phyloP scores from a whole-genome alignment of 352 stramenopile species.

The Pythium folliculosum region DNA sequence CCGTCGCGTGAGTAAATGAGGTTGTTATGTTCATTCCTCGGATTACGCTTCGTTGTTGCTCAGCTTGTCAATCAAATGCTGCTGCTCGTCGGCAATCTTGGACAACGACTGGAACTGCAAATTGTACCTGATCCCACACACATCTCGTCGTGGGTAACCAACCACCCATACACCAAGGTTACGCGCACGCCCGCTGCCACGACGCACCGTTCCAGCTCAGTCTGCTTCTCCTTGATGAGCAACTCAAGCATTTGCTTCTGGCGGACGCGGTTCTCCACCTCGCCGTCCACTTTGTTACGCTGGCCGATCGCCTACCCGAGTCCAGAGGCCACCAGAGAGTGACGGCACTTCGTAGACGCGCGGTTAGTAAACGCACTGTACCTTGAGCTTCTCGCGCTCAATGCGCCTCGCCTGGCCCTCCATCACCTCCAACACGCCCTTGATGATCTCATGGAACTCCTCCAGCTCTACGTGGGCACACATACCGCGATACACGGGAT shows the following conservation, averaged over 20 bases:
- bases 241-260: constrained; percentile 82
- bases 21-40: background rate
- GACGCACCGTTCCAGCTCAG: constrained; percentile 68
- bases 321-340: too few relatives aligned
- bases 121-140: constrained; percentile 47
- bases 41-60: constrained; percentile 82
- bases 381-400: constrained; percentile 83
- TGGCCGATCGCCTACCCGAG: constrained; percentile 75
- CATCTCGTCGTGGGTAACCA: too few relatives aligned
- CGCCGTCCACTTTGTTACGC: constrained; percentile 77
- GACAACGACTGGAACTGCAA: constrained; percentile 75
- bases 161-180: background rate
- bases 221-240: constrained; percentile 83
- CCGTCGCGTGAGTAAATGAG: background rate
- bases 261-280: constrained; percentile 81
- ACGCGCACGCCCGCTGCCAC: background rate
- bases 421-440: constrained; percentile 78
- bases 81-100: constrained; percentile 82
- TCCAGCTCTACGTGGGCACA: constrained; percentile 51
- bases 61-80: constrained; percentile 83
- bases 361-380: constrained; percentile 6
- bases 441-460: constrained; percentile 83
- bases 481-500: background rate
- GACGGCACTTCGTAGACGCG: too few relatives aligned
- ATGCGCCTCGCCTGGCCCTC: constrained; percentile 78